Evolutionary conservation across 768 basidiomycete genomes (phyloP), one percentile per base, ranked within the genome.

Genomic region (Pisolithus microcarpus): DNA sequence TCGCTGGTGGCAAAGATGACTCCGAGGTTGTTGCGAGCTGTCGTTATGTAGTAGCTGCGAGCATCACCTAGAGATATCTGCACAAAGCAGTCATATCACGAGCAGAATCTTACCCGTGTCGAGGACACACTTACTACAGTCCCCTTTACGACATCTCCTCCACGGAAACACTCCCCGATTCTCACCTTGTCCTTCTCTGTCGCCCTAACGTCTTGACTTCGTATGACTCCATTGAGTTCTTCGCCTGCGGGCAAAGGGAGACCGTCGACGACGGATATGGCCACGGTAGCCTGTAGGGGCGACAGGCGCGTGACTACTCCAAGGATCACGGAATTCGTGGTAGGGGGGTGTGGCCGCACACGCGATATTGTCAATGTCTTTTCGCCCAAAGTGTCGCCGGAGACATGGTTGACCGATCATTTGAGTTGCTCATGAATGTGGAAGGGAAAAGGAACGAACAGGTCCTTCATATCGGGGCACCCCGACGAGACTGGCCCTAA

Each of bases 61-160:
- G 91, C 84, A 67, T 95, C 92, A 9, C 92, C 93, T 23, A 96
- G 74, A 16, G 92, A 94, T 45, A 94, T 89, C 92, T 94, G 44
- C 7, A 37, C 24, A 6, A 13, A n/a, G 38, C 56, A 43, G 50
- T 61, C 52, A 16, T 15, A 38, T 16, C 4, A 34, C 34, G 13
- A 34, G 34, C 11, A 55, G 24, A 8, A 9, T 30, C 8, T 18
- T 7, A 36, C 37, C 43, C 31, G 37, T 26, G 28, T 53, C 30
- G 19, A 40, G 5, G 31, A 5, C 0, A 18, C 21, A 74, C 85
- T 64, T 64, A 93, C 92, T 60, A 95, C 91, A 37, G 87, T 64
- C 13, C 89, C 91, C 52, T 85, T 80, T 30, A 96, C 85, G 46
- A 94, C 87, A 62, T 96, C 92, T 13, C 93, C 91, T 0, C 90